Evolutionary conservation across 352 stramenopile genomes (phyloP), one percentile per base, ranked within the genome.

Genomic region (Blastocystis sp.): DNA sequence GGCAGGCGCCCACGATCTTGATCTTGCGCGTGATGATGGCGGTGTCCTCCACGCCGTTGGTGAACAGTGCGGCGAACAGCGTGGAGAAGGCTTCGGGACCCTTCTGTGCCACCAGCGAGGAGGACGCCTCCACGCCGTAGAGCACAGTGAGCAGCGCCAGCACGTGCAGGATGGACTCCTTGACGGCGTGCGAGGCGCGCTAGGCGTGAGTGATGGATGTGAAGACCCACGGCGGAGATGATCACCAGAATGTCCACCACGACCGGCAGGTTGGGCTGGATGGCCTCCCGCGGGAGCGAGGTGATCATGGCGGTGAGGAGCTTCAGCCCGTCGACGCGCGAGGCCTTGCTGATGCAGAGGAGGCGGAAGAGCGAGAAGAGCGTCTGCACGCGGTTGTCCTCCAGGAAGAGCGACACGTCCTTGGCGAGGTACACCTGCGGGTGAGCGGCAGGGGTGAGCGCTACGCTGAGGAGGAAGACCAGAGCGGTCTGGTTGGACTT

Each of bases 401-500:
- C 5, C 23, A 56, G 2, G 74, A 84, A 84, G 10, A 84, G 38
- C 40, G 56, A 28, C 0, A 21, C 17, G 45, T 56, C 28, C 52
- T 64, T 62, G 17, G 40, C 34, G 3, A 84, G 74, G 61, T 67
- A 84, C 10, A 84, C 60, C 40, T 53, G 14, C 5, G 5, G 48
- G 48, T 56, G 48, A 56, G 48, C 5, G 48, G 14, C 5, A 0
- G 0, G 14, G 48, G 48, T 0, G 48, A 56, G 48, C 48, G 5
- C 5, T 56, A 14, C 48, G 48, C 5, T 66, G 60, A 84, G 74
- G 40, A 84, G 74, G 53, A 84, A 84, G 34, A 84, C 74, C 9
- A 84, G 53, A 2, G 74, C 74, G 17, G 74, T 84, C 23, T 84
- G 74, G 60, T 84, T 67, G 38, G 53, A 67, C 34, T 64, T 62